Percentiles rank a stretch among this genome's conserved stretches.
Evolutionary conservation across 106 monocot genomes (phyloP).

Genomic region (Allium cepa): DNA sequence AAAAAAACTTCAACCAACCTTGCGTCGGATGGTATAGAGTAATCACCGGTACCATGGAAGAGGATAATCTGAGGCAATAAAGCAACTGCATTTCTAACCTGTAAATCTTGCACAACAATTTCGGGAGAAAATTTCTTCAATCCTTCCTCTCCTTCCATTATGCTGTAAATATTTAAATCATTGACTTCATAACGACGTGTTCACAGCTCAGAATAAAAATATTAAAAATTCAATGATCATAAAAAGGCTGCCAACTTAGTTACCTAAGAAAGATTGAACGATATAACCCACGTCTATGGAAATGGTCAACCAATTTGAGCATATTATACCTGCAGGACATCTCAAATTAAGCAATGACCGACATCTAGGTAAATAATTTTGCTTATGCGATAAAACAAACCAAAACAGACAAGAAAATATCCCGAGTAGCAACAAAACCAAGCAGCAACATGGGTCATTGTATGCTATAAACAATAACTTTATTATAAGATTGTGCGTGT

Average conservation of each 20-base stretch:
- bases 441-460: too few species aligned
- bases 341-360: not conserved
- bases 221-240: not conserved
- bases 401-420: not conserved
- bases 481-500: too few species aligned
- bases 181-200: not conserved
- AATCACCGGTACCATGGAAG: slow-evolving; percentile 82
- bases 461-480: too few species aligned
- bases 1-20: slow-evolving; percentile 38
- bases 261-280: slow-evolving; percentile 94
- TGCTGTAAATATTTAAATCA: slow-evolving; percentile 32
- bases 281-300: slow-evolving; percentile 83
- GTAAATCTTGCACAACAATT: slow-evolving; percentile 48
- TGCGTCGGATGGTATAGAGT: slow-evolving; percentile 83
- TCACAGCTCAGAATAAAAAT: not conserved
- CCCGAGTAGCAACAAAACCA: too few species aligned
- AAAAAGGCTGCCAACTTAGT: not conserved
- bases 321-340: slow-evolving; percentile 72
- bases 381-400: not conserved
- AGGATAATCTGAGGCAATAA: slow-evolving; percentile 64
- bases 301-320: slow-evolving; percentile 87
- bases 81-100: slow-evolving; percentile 35
- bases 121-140: slow-evolving; percentile 79
- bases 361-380: not conserved
- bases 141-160: slow-evolving; percentile 97